phyloP scores from a whole-genome alignment of 1,139 yeast genomes.

The Magnusiomyces sp. region DNA sequence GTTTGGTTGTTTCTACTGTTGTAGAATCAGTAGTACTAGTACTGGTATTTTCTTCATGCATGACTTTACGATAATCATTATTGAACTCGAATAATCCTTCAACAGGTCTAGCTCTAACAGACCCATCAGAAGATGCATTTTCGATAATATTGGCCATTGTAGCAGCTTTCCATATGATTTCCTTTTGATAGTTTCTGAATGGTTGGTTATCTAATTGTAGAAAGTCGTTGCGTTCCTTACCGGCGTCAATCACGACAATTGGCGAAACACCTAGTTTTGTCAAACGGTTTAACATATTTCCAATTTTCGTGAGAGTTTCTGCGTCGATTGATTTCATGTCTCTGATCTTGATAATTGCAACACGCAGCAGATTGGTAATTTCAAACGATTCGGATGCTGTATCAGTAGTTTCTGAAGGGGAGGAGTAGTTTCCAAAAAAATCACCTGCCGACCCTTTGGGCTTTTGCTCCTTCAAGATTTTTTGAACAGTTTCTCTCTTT shows the following conservation, averaged over 20 bases:
- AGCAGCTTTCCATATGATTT: constrained; percentile 21
- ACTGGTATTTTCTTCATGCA: constrained; percentile 2
- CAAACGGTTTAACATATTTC: constrained; percentile 43
- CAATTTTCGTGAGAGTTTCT: constrained; percentile 37
- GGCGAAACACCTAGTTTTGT: constrained; percentile 44
- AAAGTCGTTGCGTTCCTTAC: constrained; percentile 26
- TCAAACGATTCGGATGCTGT: constrained; percentile 16
- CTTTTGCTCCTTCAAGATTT: constrained; percentile 13
- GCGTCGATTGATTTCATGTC: constrained; percentile 32
- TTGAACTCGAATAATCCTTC: constrained; percentile 32
- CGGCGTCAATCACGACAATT: constrained; percentile 33
- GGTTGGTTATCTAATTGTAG: constrained; percentile 17
- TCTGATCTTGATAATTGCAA: constrained; percentile 46
- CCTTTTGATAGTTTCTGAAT: constrained; percentile 18
- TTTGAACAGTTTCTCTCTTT: constrained; percentile 14
- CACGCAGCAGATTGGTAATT: constrained; percentile 38
- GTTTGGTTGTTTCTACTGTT: too few relatives aligned
- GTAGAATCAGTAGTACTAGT: too few relatives aligned
- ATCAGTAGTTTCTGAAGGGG: too few relatives aligned
- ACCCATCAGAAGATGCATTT: constrained; percentile 15
- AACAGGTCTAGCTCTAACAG: constrained; percentile 26
- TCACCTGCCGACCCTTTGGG: too few relatives aligned
- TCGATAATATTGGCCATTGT: constrained; percentile 21
- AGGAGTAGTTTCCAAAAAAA: too few relatives aligned
- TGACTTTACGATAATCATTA: background rate